Percentiles rank a stretch among this genome's conserved stretches.
These are phyloP conservation scores for Solanum hybrid DNA, from an alignment of 305 asterid genomes.

Conservation along the genomic window DNA sequence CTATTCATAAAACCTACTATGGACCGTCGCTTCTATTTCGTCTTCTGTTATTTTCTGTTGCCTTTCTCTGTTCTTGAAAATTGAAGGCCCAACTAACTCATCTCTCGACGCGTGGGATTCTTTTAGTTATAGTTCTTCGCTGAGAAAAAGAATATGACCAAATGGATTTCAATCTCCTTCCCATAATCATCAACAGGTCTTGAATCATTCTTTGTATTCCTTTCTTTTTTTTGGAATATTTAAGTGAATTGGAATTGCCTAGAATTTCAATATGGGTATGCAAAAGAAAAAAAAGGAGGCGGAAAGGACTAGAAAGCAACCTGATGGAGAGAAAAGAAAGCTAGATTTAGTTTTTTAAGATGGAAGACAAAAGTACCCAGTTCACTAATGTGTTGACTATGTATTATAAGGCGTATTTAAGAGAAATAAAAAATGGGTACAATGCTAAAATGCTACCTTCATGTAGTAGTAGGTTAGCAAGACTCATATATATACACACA, in stretches of 20 bases:
- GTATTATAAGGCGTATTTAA: neutral
- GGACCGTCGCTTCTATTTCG: neutral
- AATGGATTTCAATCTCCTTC: neutral
- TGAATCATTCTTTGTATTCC: neutral
- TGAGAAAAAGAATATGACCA: neutral
- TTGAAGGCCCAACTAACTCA: neutral
- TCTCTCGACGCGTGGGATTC: neutral
- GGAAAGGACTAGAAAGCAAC: neutral
- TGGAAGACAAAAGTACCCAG: neutral
- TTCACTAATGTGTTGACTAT: neutral
- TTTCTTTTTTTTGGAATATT: neutral
- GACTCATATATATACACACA: neutral
- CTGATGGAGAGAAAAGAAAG: neutral
- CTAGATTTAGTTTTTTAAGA: neutral
- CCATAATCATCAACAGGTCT: neutral
- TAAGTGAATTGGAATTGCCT: neutral
- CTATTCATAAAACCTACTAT: neutral
- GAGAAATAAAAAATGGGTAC: neutral
- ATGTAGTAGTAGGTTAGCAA: neutral
- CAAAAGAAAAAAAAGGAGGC: neutral
- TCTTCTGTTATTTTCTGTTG: neutral
- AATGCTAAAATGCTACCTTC: neutral
- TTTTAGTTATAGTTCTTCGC: neutral
- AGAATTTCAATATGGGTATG: neutral
- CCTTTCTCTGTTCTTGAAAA: neutral